Percentiles rank a stretch among this genome's conserved stretches.
Evolutionary conservation across 305 asterid species (phyloP).

Genomic region (Fraxinus paxiana): DNA sequence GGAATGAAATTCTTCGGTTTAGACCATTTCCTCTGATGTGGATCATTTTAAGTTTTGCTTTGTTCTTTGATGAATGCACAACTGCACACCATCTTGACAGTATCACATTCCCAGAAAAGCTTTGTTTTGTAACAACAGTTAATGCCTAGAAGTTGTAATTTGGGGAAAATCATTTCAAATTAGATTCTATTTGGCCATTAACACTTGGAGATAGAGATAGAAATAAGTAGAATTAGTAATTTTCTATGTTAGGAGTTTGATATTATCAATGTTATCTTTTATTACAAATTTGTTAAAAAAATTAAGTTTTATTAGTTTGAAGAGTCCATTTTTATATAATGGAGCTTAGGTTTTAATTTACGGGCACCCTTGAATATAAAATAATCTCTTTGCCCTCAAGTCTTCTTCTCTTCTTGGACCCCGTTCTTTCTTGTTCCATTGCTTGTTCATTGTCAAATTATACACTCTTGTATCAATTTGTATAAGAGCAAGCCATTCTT

Average conservation of each 20-base stretch:
- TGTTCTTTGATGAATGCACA: background rate
- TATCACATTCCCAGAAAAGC: background rate
- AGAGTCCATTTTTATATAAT: background rate
- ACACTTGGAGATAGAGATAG: background rate
- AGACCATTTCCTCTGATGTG: background rate
- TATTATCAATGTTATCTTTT: background rate
- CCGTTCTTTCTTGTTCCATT: background rate
- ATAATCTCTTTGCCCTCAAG: background rate
- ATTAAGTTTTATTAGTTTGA: background rate
- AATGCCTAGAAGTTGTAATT: background rate
- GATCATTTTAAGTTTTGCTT: background rate
- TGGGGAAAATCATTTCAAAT: background rate
- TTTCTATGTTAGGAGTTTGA: background rate
- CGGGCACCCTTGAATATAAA: background rate
- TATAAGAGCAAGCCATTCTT: background rate
- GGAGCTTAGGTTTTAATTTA: background rate
- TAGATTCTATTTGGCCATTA: background rate
- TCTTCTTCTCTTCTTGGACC: background rate
- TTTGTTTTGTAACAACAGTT: background rate
- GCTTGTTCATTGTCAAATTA: background rate
- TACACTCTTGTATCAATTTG: background rate
- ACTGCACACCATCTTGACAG: background rate
- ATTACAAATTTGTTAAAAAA: background rate
- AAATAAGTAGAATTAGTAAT: background rate
- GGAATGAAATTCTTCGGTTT: background rate